Evolutionary conservation across 2,329 filamentous ascomycete species (phyloP), one percentile per base, ranked within the genome.

Genomic region (Ascochyta lentis): DNA sequence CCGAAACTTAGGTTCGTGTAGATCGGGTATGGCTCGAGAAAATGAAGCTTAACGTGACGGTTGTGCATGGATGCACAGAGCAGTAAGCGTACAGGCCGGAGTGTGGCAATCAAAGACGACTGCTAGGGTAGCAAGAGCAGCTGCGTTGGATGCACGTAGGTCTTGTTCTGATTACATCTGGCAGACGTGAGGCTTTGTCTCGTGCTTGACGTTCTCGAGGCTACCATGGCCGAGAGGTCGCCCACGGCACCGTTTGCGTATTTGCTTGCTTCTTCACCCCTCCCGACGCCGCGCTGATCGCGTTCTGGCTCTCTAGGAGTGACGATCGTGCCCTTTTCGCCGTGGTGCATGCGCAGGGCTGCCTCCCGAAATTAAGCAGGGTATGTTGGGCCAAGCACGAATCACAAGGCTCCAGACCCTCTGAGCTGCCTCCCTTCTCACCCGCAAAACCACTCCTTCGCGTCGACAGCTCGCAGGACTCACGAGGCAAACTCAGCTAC

Each of bases 301-400:
- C 29, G 19, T 40, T 46, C 27, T 46, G 42, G 49, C 49, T 19
- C n/a, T 39, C 35, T 16, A 34, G 49, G 49, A 53, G 49, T 22
- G 37, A 41, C 29, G 49, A 38, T 46, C 49, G 49, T 53, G 49
- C 49, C 16, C 31, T 43, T 50, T 51, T 43, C 37, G 47, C 53
- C 31, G 37, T 41, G 47, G 48, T 55, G 53, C 47, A 56, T 56
- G 53, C 38, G 38, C 53, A 56, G 53, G 53, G 47, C 47, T 51
- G 43, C 38, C 16, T 44, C 39, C 53, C 53, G 53, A 56, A 56
- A 56, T 56, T 56, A 46, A 26, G 47, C 48, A 56, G 43, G 53
- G 47, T 26, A 51, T 56, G 29, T 22, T 34, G 19, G n/a, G 63
- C 66, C 67, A 69, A 69, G 66, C 55, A 55, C 63, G 63, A 66